phyloP scores from a whole-genome alignment of 2,329 filamentous ascomycete species.

The Thielaviopsis musarum region DNA sequence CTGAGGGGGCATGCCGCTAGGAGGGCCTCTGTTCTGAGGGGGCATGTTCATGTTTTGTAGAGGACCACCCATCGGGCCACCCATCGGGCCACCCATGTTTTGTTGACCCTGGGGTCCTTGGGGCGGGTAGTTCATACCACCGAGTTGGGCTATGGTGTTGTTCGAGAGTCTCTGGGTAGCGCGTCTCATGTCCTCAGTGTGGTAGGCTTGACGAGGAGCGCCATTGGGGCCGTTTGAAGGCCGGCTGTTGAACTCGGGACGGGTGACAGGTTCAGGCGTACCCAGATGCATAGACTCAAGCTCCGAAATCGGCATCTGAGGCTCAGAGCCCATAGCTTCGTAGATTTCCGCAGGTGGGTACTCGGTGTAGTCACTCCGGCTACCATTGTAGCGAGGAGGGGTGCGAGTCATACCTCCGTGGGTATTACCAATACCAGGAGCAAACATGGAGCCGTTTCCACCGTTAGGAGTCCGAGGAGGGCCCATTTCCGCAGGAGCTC shows the following conservation, averaged over 20 bases:
- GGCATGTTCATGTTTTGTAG: slow-evolving; percentile 2
- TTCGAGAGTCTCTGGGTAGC: slow-evolving; percentile 73
- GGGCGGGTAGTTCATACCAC: slow-evolving; percentile 20
- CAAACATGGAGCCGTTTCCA: slow-evolving; percentile 4
- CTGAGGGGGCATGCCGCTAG: neutral
- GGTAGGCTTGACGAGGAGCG: slow-evolving; percentile 38
- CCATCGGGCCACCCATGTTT: neutral
- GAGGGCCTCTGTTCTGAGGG: neutral
- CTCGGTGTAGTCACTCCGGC: slow-evolving; percentile 1
- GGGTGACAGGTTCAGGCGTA: slow-evolving; percentile 59
- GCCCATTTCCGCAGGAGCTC: slow-evolving; percentile 2
- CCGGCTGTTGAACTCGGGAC: slow-evolving; percentile 61
- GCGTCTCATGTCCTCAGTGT: slow-evolving; percentile 60
- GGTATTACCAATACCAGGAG: slow-evolving; percentile 6
- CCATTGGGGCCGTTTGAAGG: slow-evolving; percentile 53
- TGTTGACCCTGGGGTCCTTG: too few species aligned
- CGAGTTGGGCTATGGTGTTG: slow-evolving; percentile 65
- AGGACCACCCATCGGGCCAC: neutral
- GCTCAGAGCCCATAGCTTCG: slow-evolving; percentile 10
- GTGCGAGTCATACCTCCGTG: neutral
- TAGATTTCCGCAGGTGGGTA: slow-evolving; percentile 10
- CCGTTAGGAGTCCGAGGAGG: neutral
- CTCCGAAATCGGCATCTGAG: slow-evolving; percentile 27
- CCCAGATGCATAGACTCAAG: slow-evolving; percentile 39
- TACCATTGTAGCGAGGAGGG: neutral